These are phyloP conservation scores for Dactylorhiza incarnata DNA, from an alignment of 106 monocot genomes.

Conservation along the genomic window DNA sequence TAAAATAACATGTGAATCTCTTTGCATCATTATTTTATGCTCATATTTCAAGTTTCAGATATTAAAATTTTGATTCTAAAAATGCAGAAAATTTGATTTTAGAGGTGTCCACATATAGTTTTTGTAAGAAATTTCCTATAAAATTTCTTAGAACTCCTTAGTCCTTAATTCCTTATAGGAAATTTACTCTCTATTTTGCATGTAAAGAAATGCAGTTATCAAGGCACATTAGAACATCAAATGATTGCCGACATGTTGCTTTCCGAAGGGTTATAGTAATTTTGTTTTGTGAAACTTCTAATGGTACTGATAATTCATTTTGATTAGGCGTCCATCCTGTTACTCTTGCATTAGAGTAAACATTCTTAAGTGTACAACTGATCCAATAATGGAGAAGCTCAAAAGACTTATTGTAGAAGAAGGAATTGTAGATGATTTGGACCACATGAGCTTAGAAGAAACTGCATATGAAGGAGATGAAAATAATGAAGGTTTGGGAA, in stretches of 20 bases:
- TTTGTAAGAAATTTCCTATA: too few species aligned
- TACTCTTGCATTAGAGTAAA: conserved; percentile 96
- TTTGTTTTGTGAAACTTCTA: background rate
- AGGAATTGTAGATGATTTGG: conserved; percentile 9
- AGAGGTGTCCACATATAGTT: too few species aligned
- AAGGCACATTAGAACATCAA: background rate
- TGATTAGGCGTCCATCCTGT: conserved; percentile 61
- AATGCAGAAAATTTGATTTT: too few species aligned
- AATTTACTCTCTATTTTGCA: background rate
- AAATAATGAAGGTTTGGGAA: conserved; percentile 5
- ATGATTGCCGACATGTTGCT: background rate
- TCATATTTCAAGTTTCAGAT: too few species aligned
- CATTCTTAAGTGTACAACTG: conserved; percentile 50
- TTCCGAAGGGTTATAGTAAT: background rate
- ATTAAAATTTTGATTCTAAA: too few species aligned
- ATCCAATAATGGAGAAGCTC: conserved; percentile 52
- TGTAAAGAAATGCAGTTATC: background rate
- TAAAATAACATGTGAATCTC: too few species aligned
- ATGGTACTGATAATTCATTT: conserved; percentile 7
- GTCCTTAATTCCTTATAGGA: too few species aligned
- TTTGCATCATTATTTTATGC: too few species aligned
- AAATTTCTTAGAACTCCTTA: too few species aligned
- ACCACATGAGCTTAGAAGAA: conserved; percentile 9
- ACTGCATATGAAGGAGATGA: conserved; percentile 11
- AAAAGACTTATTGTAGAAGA: conserved; percentile 20